phyloP scores from a whole-genome alignment of 768 basidiomycete species.

The Suillus lakei region DNA sequence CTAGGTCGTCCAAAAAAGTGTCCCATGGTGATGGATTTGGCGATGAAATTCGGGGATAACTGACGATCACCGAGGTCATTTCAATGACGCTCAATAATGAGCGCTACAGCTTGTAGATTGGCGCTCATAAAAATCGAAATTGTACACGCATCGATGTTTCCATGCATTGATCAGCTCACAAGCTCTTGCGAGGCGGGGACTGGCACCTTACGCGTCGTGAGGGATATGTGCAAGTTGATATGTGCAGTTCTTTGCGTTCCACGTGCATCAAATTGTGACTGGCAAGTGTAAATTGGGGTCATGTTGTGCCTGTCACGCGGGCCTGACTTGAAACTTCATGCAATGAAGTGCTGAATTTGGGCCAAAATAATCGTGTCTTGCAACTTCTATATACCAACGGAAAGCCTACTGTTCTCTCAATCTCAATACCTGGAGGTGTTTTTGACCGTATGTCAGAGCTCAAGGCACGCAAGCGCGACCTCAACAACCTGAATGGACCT shows the following conservation, averaged over 20 bases:
- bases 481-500: slow-evolving; percentile 13
- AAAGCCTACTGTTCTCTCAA: not conserved
- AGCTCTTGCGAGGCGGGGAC: not conserved
- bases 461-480: slow-evolving; percentile 2
- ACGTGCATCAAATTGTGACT: slow-evolving; percentile 2
- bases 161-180: not conserved
- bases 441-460: not conserved
- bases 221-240: too few relatives aligned
- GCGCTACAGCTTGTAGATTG: not conserved
- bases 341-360: not conserved
- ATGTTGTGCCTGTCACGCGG: not conserved
- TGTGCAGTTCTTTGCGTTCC: not conserved
- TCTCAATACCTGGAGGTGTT: not conserved
- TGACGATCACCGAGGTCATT: not conserved
- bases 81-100: not conserved
- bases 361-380: not conserved
- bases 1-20: not conserved
- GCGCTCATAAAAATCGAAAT: not conserved
- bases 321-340: not conserved
- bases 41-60: not conserved
- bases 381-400: not conserved
- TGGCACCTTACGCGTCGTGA: not conserved
- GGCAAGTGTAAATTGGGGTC: not conserved
- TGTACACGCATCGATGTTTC: not conserved
- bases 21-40: not conserved